Conservation (phyloP, 345 rosid genomes). For the Schrenkiella parvula region DNA sequence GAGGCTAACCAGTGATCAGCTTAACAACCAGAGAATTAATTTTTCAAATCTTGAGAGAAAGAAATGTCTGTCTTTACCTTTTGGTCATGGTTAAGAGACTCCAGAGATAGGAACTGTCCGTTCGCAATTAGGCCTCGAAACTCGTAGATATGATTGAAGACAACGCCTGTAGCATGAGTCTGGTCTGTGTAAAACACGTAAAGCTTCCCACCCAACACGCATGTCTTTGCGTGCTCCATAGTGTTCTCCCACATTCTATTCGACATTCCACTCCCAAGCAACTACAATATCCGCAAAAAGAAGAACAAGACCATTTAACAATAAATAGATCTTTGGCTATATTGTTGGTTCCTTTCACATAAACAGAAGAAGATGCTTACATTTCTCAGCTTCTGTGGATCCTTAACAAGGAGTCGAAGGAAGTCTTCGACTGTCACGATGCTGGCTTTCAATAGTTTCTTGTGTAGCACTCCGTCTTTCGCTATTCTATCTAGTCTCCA, state of each 20-base stretch:
- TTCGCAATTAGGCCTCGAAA: conserved; percentile 74
- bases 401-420: conserved; percentile 69
- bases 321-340: background rate
- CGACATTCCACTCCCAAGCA: conserved; percentile 97
- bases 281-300: conserved; percentile 34
- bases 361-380: conserved; percentile 39
- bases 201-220: conserved; percentile 77
- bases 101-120: conserved; percentile 70
- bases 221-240: conserved; percentile 91
- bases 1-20: conserved; percentile 22
- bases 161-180: conserved; percentile 52
- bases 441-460: conserved; percentile 56
- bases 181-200: conserved; percentile 67
- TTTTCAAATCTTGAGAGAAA: background rate
- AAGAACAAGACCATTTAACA: background rate
- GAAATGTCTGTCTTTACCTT: conserved; percentile 45
- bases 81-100: conserved; percentile 66
- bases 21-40: background rate
- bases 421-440: conserved; percentile 82
- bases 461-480: conserved; percentile 93
- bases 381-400: conserved; percentile 66
- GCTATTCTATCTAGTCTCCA: conserved; percentile 97
- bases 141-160: conserved; percentile 81
- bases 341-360: background rate
- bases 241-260: conserved; percentile 98